These are phyloP conservation scores for Sophora flavescens DNA, from an alignment of 306 rosid species.

Conservation along the genomic window DNA sequence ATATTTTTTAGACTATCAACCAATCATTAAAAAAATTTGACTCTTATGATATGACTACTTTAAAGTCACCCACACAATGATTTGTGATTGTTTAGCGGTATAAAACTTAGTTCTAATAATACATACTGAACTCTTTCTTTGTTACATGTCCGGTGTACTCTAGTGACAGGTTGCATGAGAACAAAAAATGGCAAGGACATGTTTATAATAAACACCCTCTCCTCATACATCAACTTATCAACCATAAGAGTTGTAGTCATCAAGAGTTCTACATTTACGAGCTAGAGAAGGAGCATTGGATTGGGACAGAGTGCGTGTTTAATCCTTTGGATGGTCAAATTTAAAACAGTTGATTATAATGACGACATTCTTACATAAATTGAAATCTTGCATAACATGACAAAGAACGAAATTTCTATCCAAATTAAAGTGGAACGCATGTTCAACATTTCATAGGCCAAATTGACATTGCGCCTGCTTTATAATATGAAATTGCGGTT, in stretches of 20 bases:
- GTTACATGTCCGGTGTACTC: too few species aligned
- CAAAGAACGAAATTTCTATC: conserved; percentile 8
- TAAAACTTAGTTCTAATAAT: too few species aligned
- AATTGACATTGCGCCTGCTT: conserved; percentile 27
- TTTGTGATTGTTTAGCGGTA: too few species aligned
- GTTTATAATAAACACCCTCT: conserved; percentile 4
- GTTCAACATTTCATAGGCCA: conserved; percentile 23
- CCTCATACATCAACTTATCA: conserved; percentile 2
- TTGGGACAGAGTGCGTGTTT: not conserved
- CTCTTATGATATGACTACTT: too few species aligned
- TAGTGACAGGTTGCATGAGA: not conserved
- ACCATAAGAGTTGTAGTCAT: conserved; percentile 1
- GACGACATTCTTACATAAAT: conserved; percentile 36
- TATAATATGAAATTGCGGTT: not conserved
- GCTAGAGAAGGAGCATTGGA: conserved; percentile 6
- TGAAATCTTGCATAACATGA: conserved; percentile 32
- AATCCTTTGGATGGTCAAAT: conserved; percentile 35
- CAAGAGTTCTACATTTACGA: conserved; percentile 14
- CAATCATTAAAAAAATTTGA: too few species aligned
- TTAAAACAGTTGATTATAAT: conserved; percentile 25
- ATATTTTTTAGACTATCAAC: too few species aligned
- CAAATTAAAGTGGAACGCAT: not conserved
- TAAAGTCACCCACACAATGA: too few species aligned
- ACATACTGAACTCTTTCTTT: too few species aligned
- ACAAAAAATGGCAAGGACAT: conserved; percentile 1